Evolutionary conservation across 176 grass and related monocot genomes (phyloP).

Genomic region (sorghum (Sorghum bicolor)): DNA sequence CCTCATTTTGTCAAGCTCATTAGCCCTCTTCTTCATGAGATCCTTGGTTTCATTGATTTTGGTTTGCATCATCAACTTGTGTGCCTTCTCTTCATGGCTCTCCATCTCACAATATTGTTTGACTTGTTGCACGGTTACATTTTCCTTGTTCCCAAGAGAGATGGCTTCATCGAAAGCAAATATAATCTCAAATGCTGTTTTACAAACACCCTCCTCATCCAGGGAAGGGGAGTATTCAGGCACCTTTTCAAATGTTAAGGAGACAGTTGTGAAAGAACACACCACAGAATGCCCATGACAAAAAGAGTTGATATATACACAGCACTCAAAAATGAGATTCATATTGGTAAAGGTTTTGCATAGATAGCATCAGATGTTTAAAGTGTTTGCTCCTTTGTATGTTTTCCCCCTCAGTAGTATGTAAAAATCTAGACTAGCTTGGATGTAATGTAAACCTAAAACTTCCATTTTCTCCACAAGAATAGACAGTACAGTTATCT

Average conservation of each 20-base stretch:
- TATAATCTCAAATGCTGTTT: conserved; percentile 74
- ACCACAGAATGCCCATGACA: background rate
- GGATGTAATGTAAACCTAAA: background rate
- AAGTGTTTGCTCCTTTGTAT: background rate
- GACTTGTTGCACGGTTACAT: conserved; percentile 77
- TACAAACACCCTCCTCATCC: conserved; percentile 75
- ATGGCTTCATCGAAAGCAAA: conserved; percentile 92
- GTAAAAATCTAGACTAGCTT: background rate
- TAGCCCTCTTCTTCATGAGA: conserved; percentile 85
- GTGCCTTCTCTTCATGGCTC: conserved; percentile 76
- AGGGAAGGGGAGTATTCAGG: conserved; percentile 73
- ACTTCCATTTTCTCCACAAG: background rate
- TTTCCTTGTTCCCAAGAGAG: conserved; percentile 83
- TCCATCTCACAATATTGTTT: conserved; percentile 97
- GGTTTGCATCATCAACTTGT: conserved; percentile 75
- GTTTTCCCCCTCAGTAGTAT: background rate
- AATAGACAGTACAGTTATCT: conserved; percentile 3
- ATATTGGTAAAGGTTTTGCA: background rate
- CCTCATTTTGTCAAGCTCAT: conserved; percentile 87
- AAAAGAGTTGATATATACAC: conserved; percentile 2
- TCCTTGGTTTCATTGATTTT: conserved; percentile 90
- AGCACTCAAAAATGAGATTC: background rate
- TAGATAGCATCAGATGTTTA: background rate
- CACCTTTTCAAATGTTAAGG: conserved; percentile 66
- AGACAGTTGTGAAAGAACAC: conserved; percentile 5